These are phyloP conservation scores for Xylariales sp. DNA, from an alignment of 2,329 filamentous ascomycete species.

Conservation along the genomic window DNA sequence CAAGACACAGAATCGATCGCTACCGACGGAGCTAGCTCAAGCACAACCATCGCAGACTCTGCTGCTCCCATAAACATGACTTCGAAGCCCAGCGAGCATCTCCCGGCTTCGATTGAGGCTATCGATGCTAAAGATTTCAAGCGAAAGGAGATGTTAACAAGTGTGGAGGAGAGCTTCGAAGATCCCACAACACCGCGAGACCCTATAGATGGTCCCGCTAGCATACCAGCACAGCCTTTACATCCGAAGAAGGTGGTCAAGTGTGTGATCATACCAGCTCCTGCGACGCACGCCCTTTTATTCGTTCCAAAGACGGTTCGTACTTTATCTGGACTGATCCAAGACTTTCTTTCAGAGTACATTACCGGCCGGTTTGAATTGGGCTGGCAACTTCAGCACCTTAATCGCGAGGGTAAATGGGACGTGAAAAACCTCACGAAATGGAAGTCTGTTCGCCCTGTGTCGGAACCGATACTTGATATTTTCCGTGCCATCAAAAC, in stretches of 20 bases:
- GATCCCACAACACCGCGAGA: slow-evolving; percentile 43
- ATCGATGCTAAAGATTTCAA: slow-evolving; percentile 34
- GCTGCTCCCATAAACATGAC: slow-evolving; percentile 42
- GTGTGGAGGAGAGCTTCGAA: slow-evolving; percentile 26
- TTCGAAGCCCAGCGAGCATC: slow-evolving; percentile 23
- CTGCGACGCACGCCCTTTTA: slow-evolving; percentile 75
- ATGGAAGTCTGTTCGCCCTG: slow-evolving; percentile 75
- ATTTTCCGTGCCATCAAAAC: slow-evolving; percentile 92
- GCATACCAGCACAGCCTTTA: slow-evolving; percentile 42
- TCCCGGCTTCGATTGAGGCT: slow-evolving; percentile 33
- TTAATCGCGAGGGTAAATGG: slow-evolving; percentile 91
- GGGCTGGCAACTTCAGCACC: slow-evolving; percentile 86
- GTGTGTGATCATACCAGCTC: slow-evolving; percentile 65
- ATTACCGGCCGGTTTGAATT: slow-evolving; percentile 75
- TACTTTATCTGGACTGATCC: slow-evolving; percentile 73
- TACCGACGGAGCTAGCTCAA: neutral
- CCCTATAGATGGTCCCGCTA: slow-evolving; percentile 34
- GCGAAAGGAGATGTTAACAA: slow-evolving; percentile 17
- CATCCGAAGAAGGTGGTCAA: slow-evolving; percentile 56
- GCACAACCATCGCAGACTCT: slow-evolving; percentile 35
- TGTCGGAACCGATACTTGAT: slow-evolving; percentile 71
- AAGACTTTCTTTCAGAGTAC: slow-evolving; percentile 71
- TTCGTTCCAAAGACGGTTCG: slow-evolving; percentile 74
- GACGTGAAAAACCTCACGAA: slow-evolving; percentile 95
- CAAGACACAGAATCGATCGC: slow-evolving; percentile 12